phyloP scores from a whole-genome alignment of 345 rosid genomes.

The Murraya koenigii region DNA sequence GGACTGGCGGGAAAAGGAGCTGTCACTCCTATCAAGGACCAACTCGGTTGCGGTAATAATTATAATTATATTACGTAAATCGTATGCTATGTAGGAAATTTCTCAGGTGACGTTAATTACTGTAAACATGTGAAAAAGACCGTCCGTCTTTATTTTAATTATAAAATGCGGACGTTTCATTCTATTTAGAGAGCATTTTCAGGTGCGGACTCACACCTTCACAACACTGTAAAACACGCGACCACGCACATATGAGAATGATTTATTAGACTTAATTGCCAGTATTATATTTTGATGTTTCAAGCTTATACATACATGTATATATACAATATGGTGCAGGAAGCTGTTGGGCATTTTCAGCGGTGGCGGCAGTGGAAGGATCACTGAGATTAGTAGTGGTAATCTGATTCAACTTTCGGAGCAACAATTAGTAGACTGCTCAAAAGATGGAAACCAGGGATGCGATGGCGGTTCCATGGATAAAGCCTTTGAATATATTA shows the following conservation, averaged over 20 bases:
- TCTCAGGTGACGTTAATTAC: too few species aligned
- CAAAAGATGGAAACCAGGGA: conserved; percentile 32
- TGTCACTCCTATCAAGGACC: conserved; percentile 36
- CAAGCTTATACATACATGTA: too few species aligned
- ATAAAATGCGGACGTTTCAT: too few species aligned
- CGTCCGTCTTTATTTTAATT: too few species aligned
- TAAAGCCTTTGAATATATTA: conserved; percentile 30
- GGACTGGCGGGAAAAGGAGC: conserved; percentile 46
- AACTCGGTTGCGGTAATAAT: conserved; percentile 35
- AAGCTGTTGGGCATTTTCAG: conserved; percentile 56
- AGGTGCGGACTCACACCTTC: too few species aligned
- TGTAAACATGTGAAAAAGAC: too few species aligned
- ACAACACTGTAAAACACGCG: too few species aligned
- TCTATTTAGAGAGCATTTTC: too few species aligned
- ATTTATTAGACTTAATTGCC: too few species aligned
- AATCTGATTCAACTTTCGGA: conserved; percentile 39
- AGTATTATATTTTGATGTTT: too few species aligned
- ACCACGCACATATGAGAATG: too few species aligned
- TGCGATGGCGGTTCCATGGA: conserved; percentile 34
- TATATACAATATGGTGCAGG: conserved; percentile 13
- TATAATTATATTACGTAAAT: neutral
- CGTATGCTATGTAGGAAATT: too few species aligned
- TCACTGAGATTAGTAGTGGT: conserved; percentile 32
- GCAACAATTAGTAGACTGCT: conserved; percentile 58
- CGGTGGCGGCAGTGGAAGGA: conserved; percentile 38